Percentiles rank a stretch among this genome's conserved stretches.
These are phyloP conservation scores for Coelastrella sp. DNA, from an alignment of 139 green algal species.

Conservation along the genomic window DNA sequence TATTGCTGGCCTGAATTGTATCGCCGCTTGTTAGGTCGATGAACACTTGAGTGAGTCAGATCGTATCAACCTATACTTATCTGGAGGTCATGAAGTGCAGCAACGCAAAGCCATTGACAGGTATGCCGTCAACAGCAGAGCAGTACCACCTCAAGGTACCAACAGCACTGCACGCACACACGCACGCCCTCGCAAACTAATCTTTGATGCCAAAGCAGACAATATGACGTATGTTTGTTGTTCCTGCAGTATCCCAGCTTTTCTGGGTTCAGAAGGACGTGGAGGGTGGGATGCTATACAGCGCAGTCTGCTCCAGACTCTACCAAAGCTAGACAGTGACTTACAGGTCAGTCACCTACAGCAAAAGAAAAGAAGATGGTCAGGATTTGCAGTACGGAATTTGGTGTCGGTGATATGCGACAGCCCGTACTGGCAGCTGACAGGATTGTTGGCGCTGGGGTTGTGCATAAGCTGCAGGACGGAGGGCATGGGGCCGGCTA, in stretches of 20 bases:
- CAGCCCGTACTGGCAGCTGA: too few relatives aligned
- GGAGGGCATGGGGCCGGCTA: background rate
- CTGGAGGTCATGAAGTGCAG: slow-evolving; percentile 29
- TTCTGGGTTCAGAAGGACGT: slow-evolving; percentile 16
- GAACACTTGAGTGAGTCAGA: slow-evolving; percentile 34
- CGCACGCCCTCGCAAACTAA: too few relatives aligned
- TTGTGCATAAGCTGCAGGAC: too few relatives aligned
- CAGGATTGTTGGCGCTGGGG: too few relatives aligned
- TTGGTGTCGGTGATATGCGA: too few relatives aligned
- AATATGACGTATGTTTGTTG: background rate
- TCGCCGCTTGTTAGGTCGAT: slow-evolving; percentile 24
- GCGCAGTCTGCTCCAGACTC: background rate
- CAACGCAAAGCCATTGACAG: slow-evolving; percentile 24
- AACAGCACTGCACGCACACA: too few relatives aligned
- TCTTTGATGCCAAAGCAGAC: too few relatives aligned
- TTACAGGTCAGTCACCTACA: slow-evolving; percentile 12
- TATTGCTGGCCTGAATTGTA: background rate
- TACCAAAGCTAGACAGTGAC: slow-evolving; percentile 16
- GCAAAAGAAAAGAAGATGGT: too few relatives aligned
- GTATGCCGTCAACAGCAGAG: background rate
- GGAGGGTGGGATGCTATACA: slow-evolving; percentile 16
- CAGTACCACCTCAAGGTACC: background rate
- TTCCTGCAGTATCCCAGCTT: slow-evolving; percentile 7
- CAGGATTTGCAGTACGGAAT: background rate
- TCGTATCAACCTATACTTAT: slow-evolving; percentile 6